Evolutionary conservation across 495 filamentous ascomycete species (phyloP).

Genomic region (Lophiostoma macrostomum): DNA sequence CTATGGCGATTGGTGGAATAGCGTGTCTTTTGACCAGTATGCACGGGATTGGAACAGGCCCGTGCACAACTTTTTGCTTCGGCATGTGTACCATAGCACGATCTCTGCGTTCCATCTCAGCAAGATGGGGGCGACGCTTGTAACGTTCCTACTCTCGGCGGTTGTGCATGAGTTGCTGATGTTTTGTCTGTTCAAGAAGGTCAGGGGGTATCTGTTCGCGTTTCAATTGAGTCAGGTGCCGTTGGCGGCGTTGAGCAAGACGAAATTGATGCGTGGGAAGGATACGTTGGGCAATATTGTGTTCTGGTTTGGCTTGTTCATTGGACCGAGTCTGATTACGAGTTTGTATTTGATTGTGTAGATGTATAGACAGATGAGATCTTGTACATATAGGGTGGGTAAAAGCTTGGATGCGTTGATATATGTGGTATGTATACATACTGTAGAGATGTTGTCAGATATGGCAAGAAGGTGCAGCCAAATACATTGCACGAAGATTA

Average conservation of each 20-base stretch:
- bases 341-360: conserved; percentile 68
- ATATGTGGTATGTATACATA: no score
- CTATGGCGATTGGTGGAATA: conserved; percentile 67
- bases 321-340: conserved; percentile 67
- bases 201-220: conserved; percentile 67
- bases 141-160: conserved; percentile 69
- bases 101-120: conserved; percentile 68
- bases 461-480: no score
- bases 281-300: conserved; percentile 65
- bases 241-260: conserved; percentile 61
- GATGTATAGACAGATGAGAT: not conserved
- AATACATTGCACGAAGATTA: no score
- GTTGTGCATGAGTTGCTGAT: conserved; percentile 73
- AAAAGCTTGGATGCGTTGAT: not conserved
- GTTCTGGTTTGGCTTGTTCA: conserved; percentile 72
- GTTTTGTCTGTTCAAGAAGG: conserved; percentile 73
- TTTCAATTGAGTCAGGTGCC: conserved; percentile 71
- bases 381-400: not conserved
- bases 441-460: no score
- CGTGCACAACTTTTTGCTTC: conserved; percentile 68
- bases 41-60: conserved; percentile 72
- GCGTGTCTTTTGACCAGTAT: conserved; percentile 62
- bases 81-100: conserved; percentile 71
- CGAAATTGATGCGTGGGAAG: conserved; percentile 56
- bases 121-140: conserved; percentile 65